phyloP scores from a whole-genome alignment of 805 yeast species.

The Grigorovia yakushimaensis region DNA sequence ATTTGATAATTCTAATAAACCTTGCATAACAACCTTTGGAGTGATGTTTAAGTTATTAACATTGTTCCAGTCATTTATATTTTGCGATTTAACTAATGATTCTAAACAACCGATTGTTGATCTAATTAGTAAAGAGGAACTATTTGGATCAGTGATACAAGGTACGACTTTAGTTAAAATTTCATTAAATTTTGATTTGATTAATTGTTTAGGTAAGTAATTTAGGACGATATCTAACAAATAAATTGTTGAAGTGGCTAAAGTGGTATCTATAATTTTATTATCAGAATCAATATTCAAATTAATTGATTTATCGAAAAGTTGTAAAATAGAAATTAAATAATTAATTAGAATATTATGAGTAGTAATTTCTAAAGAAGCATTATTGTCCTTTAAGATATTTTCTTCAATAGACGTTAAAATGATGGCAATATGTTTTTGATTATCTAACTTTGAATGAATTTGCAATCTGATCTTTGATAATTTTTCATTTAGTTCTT shows the following conservation, averaged over 20 bases:
- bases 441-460: constrained; percentile 76
- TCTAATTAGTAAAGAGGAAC: constrained; percentile 73
- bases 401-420: constrained; percentile 87
- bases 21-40: constrained; percentile 74
- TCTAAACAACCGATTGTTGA: constrained; percentile 84
- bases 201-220: constrained; percentile 54
- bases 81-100: constrained; percentile 69
- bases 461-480: constrained; percentile 61
- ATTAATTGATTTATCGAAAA: constrained; percentile 63
- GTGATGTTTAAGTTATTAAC: constrained; percentile 39
- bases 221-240: constrained; percentile 74
- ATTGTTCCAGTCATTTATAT: constrained; percentile 65
- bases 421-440: constrained; percentile 73
- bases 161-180: constrained; percentile 76
- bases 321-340: constrained; percentile 70
- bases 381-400: constrained; percentile 38
- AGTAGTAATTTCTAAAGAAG: constrained; percentile 23
- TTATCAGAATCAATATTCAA: constrained; percentile 33
- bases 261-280: constrained; percentile 40
- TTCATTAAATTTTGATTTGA: constrained; percentile 66
- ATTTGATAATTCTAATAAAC: constrained; percentile 63
- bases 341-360: constrained; percentile 61
- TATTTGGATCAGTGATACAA: constrained; percentile 53
- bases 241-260: constrained; percentile 72
- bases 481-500: constrained; percentile 54